Percentiles rank a stretch among this genome's conserved stretches.
Evolutionary conservation across 805 yeast species (phyloP).

Genomic region (Ogataea nitratoaversa): DNA sequence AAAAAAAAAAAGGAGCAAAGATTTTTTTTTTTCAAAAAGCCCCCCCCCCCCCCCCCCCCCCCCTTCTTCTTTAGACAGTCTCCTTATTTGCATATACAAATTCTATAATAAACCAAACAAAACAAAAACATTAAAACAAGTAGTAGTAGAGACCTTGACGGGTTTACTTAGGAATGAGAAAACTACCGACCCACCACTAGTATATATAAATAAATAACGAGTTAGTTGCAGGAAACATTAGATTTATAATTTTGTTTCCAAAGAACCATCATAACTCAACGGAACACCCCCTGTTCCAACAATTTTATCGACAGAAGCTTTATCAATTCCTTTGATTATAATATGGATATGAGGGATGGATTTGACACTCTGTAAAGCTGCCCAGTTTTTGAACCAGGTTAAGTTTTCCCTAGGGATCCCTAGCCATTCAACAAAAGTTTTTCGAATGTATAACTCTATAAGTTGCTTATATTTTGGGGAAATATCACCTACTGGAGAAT

Average conservation of each 20-base stretch:
- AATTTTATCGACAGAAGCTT: constrained; percentile 20
- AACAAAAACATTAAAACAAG: too few species aligned
- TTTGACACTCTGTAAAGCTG: constrained; percentile 62
- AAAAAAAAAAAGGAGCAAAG: too few species aligned
- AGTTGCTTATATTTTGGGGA: constrained; percentile 35
- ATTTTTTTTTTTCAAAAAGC: neutral
- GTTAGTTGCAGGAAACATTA: too few species aligned
- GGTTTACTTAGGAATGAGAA: too few species aligned
- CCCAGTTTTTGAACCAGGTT: constrained; percentile 72
- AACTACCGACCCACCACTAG: neutral
- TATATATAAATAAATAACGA: too few species aligned
- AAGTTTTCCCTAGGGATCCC: constrained; percentile 37
- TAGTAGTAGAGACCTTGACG: too few species aligned
- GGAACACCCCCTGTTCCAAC: constrained; percentile 21
- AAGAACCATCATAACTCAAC: constrained; percentile 6
- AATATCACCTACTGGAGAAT: constrained; percentile 48
- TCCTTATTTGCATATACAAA: too few species aligned
- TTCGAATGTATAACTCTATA: constrained; percentile 42
- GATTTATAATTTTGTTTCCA: neutral
- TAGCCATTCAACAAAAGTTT: constrained; percentile 45
- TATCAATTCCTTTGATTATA: constrained; percentile 40
- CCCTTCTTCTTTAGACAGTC: neutral
- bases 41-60: too few species aligned
- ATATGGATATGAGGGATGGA: constrained; percentile 71
- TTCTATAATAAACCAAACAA: too few species aligned